A percentile compares a stretch with the other conserved stretches of the same genome.
Evolutionary conservation across 1,284 basidiomycete species (phyloP).

Genomic region (Leccinum pseudoinsigne): DNA sequence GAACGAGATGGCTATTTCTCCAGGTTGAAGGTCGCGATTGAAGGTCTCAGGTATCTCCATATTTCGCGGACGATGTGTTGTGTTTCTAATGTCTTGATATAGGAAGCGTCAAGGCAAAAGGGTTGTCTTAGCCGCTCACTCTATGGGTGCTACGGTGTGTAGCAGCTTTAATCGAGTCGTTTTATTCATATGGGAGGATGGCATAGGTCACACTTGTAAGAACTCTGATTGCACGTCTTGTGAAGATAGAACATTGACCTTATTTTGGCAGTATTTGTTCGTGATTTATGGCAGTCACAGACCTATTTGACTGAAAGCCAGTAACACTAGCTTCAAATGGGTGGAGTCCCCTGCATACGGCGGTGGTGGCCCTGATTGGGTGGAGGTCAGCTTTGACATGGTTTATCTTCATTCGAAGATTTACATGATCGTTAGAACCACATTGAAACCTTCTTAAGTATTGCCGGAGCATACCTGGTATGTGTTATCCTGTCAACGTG

Average conservation of each 20-base stretch:
- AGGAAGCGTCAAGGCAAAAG: conserved; percentile 77
- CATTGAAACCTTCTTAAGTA: conserved; percentile 79
- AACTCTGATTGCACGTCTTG: neutral
- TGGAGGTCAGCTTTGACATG: conserved; percentile 62
- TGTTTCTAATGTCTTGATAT: conserved; percentile 2
- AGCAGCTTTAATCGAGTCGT: neutral
- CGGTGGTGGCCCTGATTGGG: conserved; percentile 87
- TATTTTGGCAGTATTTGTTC: conserved; percentile 59
- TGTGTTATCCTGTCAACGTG: conserved; percentile 21
- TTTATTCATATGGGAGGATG: neutral
- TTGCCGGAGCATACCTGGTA: conserved; percentile 88
- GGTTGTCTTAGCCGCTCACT: conserved; percentile 86
- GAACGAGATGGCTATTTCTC: conserved; percentile 94
- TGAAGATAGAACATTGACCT: conserved; percentile 11
- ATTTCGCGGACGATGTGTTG: neutral
- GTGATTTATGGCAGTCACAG: conserved; percentile 24
- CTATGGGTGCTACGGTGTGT: conserved; percentile 82
- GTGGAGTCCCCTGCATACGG: conserved; percentile 89
- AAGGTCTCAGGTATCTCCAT: conserved; percentile 69
- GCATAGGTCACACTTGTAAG: conserved; percentile 54
- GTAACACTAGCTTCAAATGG: conserved; percentile 81
- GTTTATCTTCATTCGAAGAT: neutral
- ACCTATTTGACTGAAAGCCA: conserved; percentile 5
- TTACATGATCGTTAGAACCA: conserved; percentile 47
- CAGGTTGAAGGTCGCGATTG: conserved; percentile 82